Percentiles rank a stretch among this genome's conserved stretches.
Evolutionary conservation across 139 green algal species (phyloP).

Genomic region (Chlamydomonas sphaeroides): DNA sequence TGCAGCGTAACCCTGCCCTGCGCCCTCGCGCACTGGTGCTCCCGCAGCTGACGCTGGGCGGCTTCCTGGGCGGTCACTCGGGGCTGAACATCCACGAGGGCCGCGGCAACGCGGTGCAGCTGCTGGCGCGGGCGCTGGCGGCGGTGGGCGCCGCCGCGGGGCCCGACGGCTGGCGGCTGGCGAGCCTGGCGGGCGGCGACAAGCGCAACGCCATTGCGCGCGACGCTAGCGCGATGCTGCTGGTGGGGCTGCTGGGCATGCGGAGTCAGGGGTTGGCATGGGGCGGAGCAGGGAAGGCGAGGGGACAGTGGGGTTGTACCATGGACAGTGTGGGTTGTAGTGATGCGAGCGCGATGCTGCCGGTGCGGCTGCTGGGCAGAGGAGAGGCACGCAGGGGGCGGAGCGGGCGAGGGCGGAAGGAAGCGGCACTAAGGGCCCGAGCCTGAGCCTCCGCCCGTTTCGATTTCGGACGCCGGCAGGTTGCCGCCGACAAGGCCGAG

Average conservation of each 20-base stretch:
- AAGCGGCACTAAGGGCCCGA: too few species aligned
- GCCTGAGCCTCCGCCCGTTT: too few species aligned
- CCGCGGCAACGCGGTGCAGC: conserved; percentile 58
- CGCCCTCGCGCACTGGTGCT: too few species aligned
- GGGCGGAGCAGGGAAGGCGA: too few species aligned
- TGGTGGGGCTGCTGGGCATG: conserved; percentile 34
- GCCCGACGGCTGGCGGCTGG: conserved; percentile 43
- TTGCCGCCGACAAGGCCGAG: conserved; percentile 6
- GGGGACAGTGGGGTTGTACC: too few species aligned
- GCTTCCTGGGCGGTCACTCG: conserved; percentile 58
- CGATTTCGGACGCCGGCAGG: too few species aligned
- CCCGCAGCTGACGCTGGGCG: conserved; percentile 47
- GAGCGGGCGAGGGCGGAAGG: too few species aligned
- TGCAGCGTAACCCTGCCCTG: too few species aligned
- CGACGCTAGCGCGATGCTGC: conserved; percentile 54
- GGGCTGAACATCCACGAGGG: conserved; percentile 62
- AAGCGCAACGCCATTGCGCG: conserved; percentile 84
- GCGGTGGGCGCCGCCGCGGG: conserved; percentile 14
- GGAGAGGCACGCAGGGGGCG: too few species aligned
- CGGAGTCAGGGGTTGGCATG: background rate
- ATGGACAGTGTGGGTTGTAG: too few species aligned
- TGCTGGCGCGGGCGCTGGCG: conserved; percentile 30
- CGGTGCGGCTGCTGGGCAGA: too few species aligned
- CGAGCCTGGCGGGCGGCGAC: conserved; percentile 64
- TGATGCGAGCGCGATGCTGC: too few species aligned